A percentile compares a stretch with the other conserved stretches of the same genome.
Evolutionary conservation across 2,329 filamentous ascomycete genomes (phyloP).

Genomic region (Cladosporium cucumerinum): DNA sequence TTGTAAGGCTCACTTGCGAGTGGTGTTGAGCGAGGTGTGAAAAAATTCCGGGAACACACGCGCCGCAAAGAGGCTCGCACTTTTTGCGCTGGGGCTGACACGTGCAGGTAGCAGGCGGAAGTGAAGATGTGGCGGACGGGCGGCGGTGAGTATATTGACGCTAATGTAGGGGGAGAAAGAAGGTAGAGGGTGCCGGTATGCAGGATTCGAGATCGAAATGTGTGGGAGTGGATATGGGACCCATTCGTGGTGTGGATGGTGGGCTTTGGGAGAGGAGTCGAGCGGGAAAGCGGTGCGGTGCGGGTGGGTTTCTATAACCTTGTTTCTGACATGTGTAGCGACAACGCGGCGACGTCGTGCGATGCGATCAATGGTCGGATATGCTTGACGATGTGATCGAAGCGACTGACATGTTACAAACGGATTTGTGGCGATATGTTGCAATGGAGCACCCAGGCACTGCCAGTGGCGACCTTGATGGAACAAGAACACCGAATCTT

Average conservation of each 20-base stretch:
- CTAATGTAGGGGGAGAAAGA: constrained; percentile 3
- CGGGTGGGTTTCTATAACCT: constrained; percentile 14
- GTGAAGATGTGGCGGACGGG: constrained; percentile 5
- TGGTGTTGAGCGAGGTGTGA: not conserved
- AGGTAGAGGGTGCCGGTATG: constrained; percentile 6
- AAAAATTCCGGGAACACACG: not conserved
- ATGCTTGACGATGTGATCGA: not conserved
- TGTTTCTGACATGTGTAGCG: constrained; percentile 1
- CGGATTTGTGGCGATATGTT: not conserved
- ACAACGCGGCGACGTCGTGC: not conserved
- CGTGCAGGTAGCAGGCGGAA: not conserved
- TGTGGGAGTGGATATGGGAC: constrained; percentile 10
- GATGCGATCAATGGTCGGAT: not conserved
- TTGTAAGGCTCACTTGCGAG: not conserved
- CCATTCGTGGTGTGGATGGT: not conserved
- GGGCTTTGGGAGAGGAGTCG: not conserved
- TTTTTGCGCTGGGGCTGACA: constrained; percentile 5
- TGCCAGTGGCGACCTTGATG: not conserved
- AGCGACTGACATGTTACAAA: not conserved
- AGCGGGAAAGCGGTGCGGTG: constrained; percentile 20
- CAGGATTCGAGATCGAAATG: constrained; percentile 9
- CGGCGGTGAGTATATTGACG: constrained; percentile 10
- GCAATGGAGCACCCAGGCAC: not conserved
- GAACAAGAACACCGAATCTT: not conserved
- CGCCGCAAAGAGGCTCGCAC: constrained; percentile 11